phyloP scores from a whole-genome alignment of 352 stramenopile species.

The Phytophthora palmivora region DNA sequence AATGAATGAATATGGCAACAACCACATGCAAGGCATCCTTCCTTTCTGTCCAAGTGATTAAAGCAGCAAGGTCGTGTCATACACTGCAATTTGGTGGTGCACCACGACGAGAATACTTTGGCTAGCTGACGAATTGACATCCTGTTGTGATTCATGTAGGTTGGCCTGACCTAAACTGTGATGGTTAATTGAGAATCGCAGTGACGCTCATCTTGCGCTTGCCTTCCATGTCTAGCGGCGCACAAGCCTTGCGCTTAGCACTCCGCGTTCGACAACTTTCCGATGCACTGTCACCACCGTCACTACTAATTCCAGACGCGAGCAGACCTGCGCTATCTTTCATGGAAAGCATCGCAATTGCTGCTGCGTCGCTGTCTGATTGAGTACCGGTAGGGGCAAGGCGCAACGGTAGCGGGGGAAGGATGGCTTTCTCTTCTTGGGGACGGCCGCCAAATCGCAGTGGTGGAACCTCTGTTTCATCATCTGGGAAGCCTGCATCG shows the following conservation, averaged over 20 bases:
- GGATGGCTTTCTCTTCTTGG: slow-evolving; percentile 32
- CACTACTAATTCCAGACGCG: slow-evolving; percentile 48
- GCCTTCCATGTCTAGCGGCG: slow-evolving; percentile 58
- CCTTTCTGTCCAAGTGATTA: not conserved
- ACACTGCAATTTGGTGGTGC: slow-evolving; percentile 21
- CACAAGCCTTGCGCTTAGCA: slow-evolving; percentile 76
- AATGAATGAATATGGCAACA: slow-evolving; percentile 39
- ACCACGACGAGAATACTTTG: no score
- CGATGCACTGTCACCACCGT: slow-evolving; percentile 45
- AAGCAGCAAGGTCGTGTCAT: not conserved
- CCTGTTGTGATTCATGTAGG: slow-evolving; percentile 8
- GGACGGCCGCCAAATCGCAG: slow-evolving; percentile 32
- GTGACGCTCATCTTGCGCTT: slow-evolving; percentile 92
- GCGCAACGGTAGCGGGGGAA: slow-evolving; percentile 31
- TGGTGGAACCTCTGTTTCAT: slow-evolving; percentile 37
- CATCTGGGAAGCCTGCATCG: slow-evolving; percentile 50
- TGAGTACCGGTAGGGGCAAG: slow-evolving; percentile 43
- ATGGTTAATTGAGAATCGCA: slow-evolving; percentile 84
- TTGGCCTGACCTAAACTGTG: slow-evolving; percentile 3
- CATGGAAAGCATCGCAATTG: slow-evolving; percentile 84
- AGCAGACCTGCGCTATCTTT: slow-evolving; percentile 54
- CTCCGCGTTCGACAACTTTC: slow-evolving; percentile 39
- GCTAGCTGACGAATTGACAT: slow-evolving; percentile 11
- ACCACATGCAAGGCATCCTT: slow-evolving; percentile 3
- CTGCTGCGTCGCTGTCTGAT: slow-evolving; percentile 80